Base-by-base conservation (phyloP, 331 rosid genomes). In the Malus hybrid region DNA sequence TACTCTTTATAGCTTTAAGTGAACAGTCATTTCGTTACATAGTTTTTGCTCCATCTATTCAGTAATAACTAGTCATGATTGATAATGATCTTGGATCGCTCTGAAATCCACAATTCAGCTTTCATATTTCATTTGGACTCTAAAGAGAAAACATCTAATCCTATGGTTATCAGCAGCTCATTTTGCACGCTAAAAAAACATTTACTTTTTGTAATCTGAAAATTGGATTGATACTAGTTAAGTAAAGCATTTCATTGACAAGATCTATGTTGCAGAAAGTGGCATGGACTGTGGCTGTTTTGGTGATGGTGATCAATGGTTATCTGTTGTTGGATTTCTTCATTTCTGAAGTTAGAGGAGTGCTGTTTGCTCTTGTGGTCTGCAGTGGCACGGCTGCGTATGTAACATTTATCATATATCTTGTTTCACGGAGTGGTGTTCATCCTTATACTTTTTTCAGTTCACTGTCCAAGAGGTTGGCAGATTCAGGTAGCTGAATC, bases 261-360 rank as follows among this genome's bases (percentile, higher is more conserved):
- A 19, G 48, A 36, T 28, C 58, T 70, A 52, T 79, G 72, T 66
- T 77, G 88, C 71, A 92, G 97, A 92, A 86, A 77, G 89, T 85
- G 68, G 96, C 96, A 7, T 92, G 97, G 97, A 88, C 89, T 46
- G 83, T 92, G 83, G 96, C 97, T 46, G 91, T 79, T 64, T 84
- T 89, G 80, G 86, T 92, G 80, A 88, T 92, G 34, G 85, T 89
- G 76, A 92, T 92, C 70, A 92, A 92, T 81, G 97, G 93, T 16
- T 92, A 85, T 86, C 88, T 92, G 73, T 76, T 92, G 75, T 82
- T 89, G 64, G 93, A 91, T 84, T 89, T 91, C 84, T 71, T 91
- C 80, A 3, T 89, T 62, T 84, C 87, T 33, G 97, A 91, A 82
- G 96, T 89, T 34, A 84, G 66, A 3, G 86, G 93, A 75, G 8